Base-by-base conservation (phyloP, 1,139 yeast genomes). In the Debaryomyces udenii region DNA sequence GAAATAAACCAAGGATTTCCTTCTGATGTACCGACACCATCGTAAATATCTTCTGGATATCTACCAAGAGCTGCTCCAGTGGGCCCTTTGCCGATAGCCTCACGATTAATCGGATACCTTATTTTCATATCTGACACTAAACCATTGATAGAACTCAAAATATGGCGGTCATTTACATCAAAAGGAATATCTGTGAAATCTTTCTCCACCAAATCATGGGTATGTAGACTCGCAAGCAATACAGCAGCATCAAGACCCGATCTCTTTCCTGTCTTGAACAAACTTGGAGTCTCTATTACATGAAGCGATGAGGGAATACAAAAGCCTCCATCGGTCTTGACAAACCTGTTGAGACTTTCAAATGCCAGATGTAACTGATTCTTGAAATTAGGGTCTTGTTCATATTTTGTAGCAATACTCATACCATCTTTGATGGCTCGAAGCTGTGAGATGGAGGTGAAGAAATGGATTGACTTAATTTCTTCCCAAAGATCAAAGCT, bases 401-500 rank as follows among this genome's bases (percentile, higher is more conserved):
- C 69, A 24, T 66, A 59, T 13, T 51, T 42, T 7, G 57, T 40
- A 1, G 86, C 79, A 27, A 80, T 56, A 3, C 57, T 48, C 2
- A 80, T 60, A 0, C 93, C 96, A 46, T 78, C 68, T 37, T 72
- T 67, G 31, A 91, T 55, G 0, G 96, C 85, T 46, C 82, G 76
- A 42, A 87, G 68, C 59, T 89, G 96, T 2, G 83, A 80, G 52
- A 86, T 63, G 4, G 86, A 70, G 0, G 96, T 90, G 61, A 87
- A 91, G 51, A 89, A 83, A 62, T 91, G 97, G 39, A 68, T 54
- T 0, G 90, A 80, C 42, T 80, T 58, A 33, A 86, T 69, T 62
- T 93, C 99, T 65, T 93, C 99, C 99, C 99, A 93, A 38, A 91
- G 68, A 63, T 93, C 99, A 65, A 87, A 93, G 11, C 90, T 85